These are phyloP conservation scores for Trichoderma citrinoviride DNA, from an alignment of 2,329 filamentous ascomycete species.

Conservation along the genomic window DNA sequence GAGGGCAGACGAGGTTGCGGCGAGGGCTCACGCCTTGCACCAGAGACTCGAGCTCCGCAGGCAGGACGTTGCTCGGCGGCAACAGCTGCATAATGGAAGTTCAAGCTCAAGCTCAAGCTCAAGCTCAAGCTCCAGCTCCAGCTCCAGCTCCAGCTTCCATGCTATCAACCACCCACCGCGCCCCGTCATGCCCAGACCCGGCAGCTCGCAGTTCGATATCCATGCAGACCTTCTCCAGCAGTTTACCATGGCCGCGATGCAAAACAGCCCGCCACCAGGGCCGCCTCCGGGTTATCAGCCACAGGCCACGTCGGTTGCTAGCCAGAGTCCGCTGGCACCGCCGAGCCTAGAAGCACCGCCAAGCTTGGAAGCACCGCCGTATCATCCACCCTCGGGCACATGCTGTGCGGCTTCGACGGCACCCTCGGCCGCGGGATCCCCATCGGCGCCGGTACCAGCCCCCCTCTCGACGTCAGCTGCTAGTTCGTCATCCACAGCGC, in stretches of 20 bases:
- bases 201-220: conserved; percentile 43
- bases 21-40: conserved; percentile 69
- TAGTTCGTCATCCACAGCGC: background rate
- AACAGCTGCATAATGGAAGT: conserved; percentile 29
- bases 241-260: conserved; percentile 35
- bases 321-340: conserved; percentile 31
- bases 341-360: conserved; percentile 30
- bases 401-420: background rate
- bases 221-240: conserved; percentile 57
- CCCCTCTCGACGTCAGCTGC: background rate
- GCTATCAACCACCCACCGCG: conserved; percentile 33
- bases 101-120: background rate
- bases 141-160: conserved; percentile 35
- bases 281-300: conserved; percentile 29
- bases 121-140: background rate
- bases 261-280: conserved; percentile 22
- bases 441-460: background rate
- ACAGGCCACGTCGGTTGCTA: conserved; percentile 31
- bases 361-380: conserved; percentile 28
- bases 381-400: conserved; percentile 21
- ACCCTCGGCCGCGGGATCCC: background rate
- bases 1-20: conserved; percentile 69
- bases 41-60: conserved; percentile 58
- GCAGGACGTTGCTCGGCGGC: conserved; percentile 33
- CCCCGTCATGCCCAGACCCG: conserved; percentile 26